Conservation (phyloP, 2,329 filamentous ascomycete species). For the Scedosporium dehoogii region DNA sequence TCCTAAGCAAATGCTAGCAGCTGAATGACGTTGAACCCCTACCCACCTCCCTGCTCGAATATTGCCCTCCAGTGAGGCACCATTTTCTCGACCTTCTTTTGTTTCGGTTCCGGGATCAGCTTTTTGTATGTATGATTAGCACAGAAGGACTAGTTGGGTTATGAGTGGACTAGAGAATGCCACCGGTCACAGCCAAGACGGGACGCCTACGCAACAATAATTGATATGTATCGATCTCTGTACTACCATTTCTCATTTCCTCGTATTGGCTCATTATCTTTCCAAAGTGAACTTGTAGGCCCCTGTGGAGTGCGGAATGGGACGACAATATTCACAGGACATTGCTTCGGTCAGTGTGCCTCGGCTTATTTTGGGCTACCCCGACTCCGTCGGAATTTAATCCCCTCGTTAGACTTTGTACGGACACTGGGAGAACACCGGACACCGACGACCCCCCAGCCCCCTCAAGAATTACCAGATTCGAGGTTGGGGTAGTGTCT, state of each 20-base stretch:
- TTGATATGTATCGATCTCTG: too few relatives aligned
- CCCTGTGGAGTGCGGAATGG: not conserved
- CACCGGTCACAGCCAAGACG: not conserved
- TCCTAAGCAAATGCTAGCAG: conserved; percentile 3
- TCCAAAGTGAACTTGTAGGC: not conserved
- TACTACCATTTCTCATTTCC: too few relatives aligned
- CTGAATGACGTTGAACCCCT: too few relatives aligned
- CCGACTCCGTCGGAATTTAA: too few relatives aligned
- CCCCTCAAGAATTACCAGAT: not conserved
- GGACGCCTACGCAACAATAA: too few relatives aligned
- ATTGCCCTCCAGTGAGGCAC: not conserved
- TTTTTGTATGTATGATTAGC: not conserved
- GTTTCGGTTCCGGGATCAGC: not conserved
- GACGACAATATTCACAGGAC: too few relatives aligned
- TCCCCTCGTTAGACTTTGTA: too few relatives aligned
- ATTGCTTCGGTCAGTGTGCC: not conserved
- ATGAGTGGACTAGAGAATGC: not conserved
- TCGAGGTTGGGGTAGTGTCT: not conserved
- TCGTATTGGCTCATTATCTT: too few relatives aligned
- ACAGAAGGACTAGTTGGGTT: not conserved
- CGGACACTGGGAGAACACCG: not conserved
- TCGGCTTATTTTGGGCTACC: not conserved
- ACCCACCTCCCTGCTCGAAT: not conserved
- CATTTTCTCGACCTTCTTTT: too few relatives aligned
- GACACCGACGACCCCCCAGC: not conserved